Evolutionary conservation across 371 early-diverging fungal genomes (phyloP), one percentile per base, ranked within the genome.

Genomic region (Parasitella parasitica): DNA sequence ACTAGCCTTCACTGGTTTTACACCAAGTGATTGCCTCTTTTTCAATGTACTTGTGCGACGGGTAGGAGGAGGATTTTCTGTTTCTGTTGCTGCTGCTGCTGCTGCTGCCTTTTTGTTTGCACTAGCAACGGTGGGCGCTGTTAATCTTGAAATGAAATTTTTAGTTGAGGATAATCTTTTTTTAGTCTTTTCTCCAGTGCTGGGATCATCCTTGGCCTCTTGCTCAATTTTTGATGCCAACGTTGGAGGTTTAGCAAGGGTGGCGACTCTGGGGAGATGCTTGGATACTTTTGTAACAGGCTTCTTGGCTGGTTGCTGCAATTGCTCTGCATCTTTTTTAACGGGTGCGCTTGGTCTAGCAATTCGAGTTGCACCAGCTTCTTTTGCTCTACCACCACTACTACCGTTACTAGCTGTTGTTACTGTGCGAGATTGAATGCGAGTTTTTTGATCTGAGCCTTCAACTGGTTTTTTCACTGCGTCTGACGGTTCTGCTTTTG

Each of bases 51-150:
- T 46, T 9, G 46, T 46, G 13, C 46, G 46, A 12, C 46, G 46
- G 5, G 46, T 46, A 9, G 46, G 46, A 24, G 46, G 32, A 32
- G 32, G 8, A 32, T 4, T 12, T 22, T 46, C 46, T 46, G 46
- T 46, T 24, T 46, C 46, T 46, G 46, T 24, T 22, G 46, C 3
- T 22, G 11, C 9, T 13, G 24, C 4, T 1, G 46, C 28, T 12
- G 36, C 13, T 22, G 35, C 58, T 15, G 58, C 26, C 26, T 66
- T 66, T 12, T 66, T 66, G 16, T 57, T 66, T 1, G 28, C 49
- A 32, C 67, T 66, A 4, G 67, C 61, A 1, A 61, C 35, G 3
- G 67, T 66, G 6, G 67, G 67, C 0, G 59, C 53, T 46, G 67
- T 66, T 20, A 66, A 43, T 51, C 67, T 36, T 15, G 61, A 55